Base-by-base conservation (phyloP, 2,329 filamentous ascomycete species). In the Fusarium sp. region DNA sequence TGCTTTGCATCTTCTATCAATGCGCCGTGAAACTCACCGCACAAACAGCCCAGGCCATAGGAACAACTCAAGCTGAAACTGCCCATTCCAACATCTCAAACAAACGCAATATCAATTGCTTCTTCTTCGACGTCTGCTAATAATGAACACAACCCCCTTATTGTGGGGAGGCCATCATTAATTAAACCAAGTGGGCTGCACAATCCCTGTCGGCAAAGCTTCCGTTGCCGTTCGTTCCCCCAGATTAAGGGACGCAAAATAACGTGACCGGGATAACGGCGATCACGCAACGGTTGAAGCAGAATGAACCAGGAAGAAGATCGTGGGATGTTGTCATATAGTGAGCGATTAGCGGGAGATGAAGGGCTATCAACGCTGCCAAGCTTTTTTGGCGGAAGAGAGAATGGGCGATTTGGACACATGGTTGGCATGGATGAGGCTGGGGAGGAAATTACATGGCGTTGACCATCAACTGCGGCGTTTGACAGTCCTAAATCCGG, bases 161-260 rank as follows among this genome's bases (percentile, higher is more conserved):
- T 50, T 71, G 68, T 74, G 71, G 71, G 69, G 71, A 67, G 65
- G 65, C 46, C 33, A 41, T 75, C 55, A 4, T 38, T 69, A 69
- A 76, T 76, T 76, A 69, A 75, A 75, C 73, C 65, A 73, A 74
- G 74, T 76, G 74, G 74, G 53, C 22, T 46, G 17, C 22, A 35
- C 18, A 9, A 70, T 50, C 70, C 62, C 54, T 60, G 60, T 64
- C 50, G 6, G 17, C 25, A 41, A 54, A 41, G 31, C 17, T 25
- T 33, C 42, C n/a, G 31, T 57, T 36, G 22, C 62, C 49, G 42
- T 49, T 39, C n/a, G 35, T 33, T 67, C 65, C 65, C 65, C 65
- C 65, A 64, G 65, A 68, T 68, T 68, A 58, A 57, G 50, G 65
- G 49, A 49, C 36, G 31, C 31, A 8, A 14, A 53, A 57, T 68